Percentiles rank a stretch among this genome's conserved stretches.
Conservation (phyloP, 805 yeast genomes). For the Brettanomyces nanus region DNA sequence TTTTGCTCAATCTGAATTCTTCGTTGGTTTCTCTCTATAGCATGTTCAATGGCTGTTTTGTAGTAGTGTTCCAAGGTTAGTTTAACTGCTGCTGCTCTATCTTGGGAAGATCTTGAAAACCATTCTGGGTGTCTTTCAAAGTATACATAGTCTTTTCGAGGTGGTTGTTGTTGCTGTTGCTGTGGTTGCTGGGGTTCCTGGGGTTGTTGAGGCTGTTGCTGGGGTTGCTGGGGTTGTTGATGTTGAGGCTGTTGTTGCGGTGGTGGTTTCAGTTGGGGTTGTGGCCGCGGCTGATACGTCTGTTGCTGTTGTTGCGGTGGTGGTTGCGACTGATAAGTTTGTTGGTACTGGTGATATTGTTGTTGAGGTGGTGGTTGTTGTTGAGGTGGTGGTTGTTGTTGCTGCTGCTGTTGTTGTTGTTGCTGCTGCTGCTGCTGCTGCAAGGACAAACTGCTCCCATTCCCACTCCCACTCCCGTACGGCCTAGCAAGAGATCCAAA, state of each 20-base stretch:
- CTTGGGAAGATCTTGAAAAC: conserved; percentile 67
- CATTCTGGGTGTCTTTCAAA: conserved; percentile 80
- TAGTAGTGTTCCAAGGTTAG: conserved; percentile 77
- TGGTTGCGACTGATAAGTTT: conserved; percentile 8
- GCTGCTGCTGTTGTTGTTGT: conserved; percentile 6
- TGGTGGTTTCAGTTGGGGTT: conserved; percentile 27
- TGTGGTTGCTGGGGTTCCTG: conserved; percentile 2
- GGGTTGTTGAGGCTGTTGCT: conserved; percentile 5
- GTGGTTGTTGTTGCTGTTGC: background rate
- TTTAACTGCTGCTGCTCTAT: conserved; percentile 77
- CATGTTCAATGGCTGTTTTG: conserved; percentile 79
- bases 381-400: conserved; percentile 30
- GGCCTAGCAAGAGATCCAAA: conserved; percentile 14
- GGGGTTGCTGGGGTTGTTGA: conserved; percentile 8
- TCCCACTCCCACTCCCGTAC: conserved; percentile 16
- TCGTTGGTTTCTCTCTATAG: conserved; percentile 92
- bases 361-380: conserved; percentile 3
- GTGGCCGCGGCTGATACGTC: conserved; percentile 32
- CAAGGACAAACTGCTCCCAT: conserved; percentile 20
- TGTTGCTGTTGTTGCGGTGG: conserved; percentile 21
- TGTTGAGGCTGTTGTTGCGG: conserved; percentile 12
- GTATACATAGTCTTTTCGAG: conserved; percentile 42
- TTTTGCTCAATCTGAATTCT: conserved; percentile 76
- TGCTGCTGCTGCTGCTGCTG: conserved; percentile 8
- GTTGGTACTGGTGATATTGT: conserved; percentile 6